Base-by-base conservation (phyloP, 352 stramenopile genomes). In the Globisporangium irregulare region DNA sequence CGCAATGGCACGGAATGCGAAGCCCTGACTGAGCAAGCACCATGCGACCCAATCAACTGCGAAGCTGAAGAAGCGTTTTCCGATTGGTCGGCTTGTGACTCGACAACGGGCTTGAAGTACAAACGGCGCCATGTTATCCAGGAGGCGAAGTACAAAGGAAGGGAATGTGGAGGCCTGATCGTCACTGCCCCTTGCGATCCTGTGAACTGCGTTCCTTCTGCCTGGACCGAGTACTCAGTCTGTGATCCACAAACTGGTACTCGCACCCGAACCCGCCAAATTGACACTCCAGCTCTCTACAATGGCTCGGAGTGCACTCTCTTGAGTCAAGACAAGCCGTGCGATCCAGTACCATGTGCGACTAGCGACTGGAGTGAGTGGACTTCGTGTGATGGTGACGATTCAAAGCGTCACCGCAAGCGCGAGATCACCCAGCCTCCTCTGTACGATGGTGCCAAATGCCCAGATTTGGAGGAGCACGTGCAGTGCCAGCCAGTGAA, bases 311-410 rank as follows among this genome's bases (percentile, higher is more conserved):
- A 62, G 3, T 92, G 81, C 46, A 59, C 46, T 12, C 62, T 61
- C 0, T 46, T 88, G 32, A 58, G 32, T 5, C 78, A 91, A 43
- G 72, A 80, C 15, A 86, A 79, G 48, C 51, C 66, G 0, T 90
- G 84, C 55, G 74, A 86, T 18, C 77, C 84, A 0, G 70, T 89
- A 5, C 24, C 66, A 29, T 92, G 84, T 58, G 58, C 34, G 0
- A 62, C 88, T 1, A 57, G 71, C 1, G 68, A 80, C 24, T 92
- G 80, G 80, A 78, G 66, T 0, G 43, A 68, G 0, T 92, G 82
- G 81, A 85, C 69, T 1, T 76, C 70, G 14, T 92, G 84, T 38
- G 79, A 89, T 25, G 76, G 69, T n/a, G 74, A 85, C 34, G 81
- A 85, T 27, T 72, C 77, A 6, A 48, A 81, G 20, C 76, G 77